Evolutionary conservation across 176 grass and related monocot genomes (phyloP).

Genomic region (Musa schizocarpa): DNA sequence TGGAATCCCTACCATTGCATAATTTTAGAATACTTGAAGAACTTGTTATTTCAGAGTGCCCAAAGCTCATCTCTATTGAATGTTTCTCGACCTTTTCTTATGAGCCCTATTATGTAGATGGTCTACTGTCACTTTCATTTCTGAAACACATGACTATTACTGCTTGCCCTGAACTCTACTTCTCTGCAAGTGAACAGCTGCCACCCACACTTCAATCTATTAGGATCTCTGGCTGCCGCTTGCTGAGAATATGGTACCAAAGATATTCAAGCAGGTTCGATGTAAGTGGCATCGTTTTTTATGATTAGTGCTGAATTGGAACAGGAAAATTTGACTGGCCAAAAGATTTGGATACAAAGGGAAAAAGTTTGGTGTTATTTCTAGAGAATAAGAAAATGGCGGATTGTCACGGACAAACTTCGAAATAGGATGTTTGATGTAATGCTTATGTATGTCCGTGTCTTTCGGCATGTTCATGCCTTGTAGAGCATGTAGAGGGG

Average conservation of each 20-base stretch:
- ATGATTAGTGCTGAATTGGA: neutral
- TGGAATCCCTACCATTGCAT: neutral
- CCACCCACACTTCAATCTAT: neutral
- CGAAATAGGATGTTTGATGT: too few relatives aligned
- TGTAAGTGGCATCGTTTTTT: neutral
- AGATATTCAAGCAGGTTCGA: neutral
- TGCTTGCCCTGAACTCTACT: neutral
- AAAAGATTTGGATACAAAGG: too few relatives aligned
- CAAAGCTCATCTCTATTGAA: neutral
- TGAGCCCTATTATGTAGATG: neutral
- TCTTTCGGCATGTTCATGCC: too few relatives aligned
- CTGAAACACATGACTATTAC: neutral
- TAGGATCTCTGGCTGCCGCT: neutral
- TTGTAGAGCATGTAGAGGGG: too few relatives aligned
- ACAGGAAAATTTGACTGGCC: too few relatives aligned
- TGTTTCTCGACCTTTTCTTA: neutral
- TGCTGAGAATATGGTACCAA: neutral
- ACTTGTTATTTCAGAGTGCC: neutral
- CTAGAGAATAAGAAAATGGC: too few relatives aligned
- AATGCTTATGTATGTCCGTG: too few relatives aligned
- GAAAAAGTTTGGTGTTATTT: too few relatives aligned
- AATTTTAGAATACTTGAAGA: conserved; percentile 1
- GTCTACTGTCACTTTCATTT: neutral
- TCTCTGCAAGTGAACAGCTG: neutral
- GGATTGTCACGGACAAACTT: too few relatives aligned